Conservation (phyloP, 306 rosid genomes). For the Pyrus betulifolia region DNA sequence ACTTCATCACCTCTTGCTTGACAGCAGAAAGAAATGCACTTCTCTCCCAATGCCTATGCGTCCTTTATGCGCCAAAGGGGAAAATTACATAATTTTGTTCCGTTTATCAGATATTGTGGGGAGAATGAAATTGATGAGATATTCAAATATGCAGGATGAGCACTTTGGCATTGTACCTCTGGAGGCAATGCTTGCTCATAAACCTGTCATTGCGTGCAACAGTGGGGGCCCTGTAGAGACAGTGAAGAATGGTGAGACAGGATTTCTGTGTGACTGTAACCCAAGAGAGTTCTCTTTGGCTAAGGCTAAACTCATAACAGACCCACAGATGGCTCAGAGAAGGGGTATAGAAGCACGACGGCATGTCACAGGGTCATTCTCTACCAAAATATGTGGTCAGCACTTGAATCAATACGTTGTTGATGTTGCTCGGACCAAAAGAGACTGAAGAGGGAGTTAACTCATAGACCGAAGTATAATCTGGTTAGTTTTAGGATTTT, state of each 20-base stretch:
- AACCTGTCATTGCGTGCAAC: conserved; percentile 87
- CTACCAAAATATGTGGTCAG: conserved; percentile 60
- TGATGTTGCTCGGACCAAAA: conserved; percentile 47
- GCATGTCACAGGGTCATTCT: conserved; percentile 71
- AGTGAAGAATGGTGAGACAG: conserved; percentile 49
- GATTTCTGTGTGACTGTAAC: conserved; percentile 67
- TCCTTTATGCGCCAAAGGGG: conserved; percentile 79
- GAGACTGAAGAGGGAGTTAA: conserved; percentile 30
- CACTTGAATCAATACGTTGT: conserved; percentile 52
- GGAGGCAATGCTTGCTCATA: conserved; percentile 97
- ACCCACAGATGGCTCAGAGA: conserved; percentile 45
- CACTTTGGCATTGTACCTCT: conserved; percentile 91
- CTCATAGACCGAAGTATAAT: no score
- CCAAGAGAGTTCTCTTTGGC: conserved; percentile 59
- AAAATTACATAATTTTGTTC: background rate
- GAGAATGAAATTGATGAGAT: conserved; percentile 1
- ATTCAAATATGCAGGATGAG: conserved; percentile 54
- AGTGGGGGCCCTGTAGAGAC: conserved; percentile 91
- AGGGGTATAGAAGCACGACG: conserved; percentile 75
- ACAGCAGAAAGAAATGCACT: conserved; percentile 35
- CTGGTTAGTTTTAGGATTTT: no score
- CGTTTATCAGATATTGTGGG: background rate
- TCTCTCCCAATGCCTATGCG: conserved; percentile 75
- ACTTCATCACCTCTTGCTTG: conserved; percentile 70
- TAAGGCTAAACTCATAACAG: conserved; percentile 53